Evolutionary conservation across 306 rosid genomes (phyloP).

Genomic region (Adenanthera pavonina): DNA sequence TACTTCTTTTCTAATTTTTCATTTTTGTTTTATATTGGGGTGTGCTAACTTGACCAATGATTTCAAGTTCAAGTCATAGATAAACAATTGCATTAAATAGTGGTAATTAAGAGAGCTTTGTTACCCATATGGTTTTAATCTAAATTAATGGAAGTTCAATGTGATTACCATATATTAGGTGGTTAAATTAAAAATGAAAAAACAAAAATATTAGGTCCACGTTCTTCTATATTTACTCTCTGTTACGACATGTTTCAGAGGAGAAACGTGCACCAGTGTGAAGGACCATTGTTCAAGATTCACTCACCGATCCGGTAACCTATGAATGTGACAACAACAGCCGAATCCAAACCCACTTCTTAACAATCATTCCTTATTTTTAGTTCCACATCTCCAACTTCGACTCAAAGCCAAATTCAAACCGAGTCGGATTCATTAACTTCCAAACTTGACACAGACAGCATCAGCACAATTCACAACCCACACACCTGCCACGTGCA

Average conservation of each 20-base stretch:
- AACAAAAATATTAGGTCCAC: too few relatives aligned
- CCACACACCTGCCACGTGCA: conserved; percentile 64
- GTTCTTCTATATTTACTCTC: neutral
- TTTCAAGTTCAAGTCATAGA: too few relatives aligned
- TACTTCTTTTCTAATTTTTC: too few relatives aligned
- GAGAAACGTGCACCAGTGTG: neutral
- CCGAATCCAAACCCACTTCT: conserved; percentile 26
- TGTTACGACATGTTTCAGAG: neutral
- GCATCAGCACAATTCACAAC: neutral
- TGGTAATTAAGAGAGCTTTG: too few relatives aligned
- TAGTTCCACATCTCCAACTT: neutral
- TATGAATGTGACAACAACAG: conserved; percentile 44
- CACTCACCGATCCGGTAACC: neutral
- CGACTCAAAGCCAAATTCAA: neutral
- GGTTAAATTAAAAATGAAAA: too few relatives aligned
- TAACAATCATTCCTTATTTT: neutral
- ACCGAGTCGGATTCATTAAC: neutral
- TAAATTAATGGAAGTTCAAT: too few relatives aligned
- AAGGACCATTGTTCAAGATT: neutral
- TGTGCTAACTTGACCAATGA: too few relatives aligned
- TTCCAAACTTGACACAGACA: neutral
- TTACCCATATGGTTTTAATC: too few relatives aligned
- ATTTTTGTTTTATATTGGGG: too few relatives aligned
- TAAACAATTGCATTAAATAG: too few relatives aligned
- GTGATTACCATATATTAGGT: too few relatives aligned